Evolutionary conservation across 768 basidiomycete species (phyloP), one percentile per base, ranked within the genome.

Genomic region (Trametopsis cervina): DNA sequence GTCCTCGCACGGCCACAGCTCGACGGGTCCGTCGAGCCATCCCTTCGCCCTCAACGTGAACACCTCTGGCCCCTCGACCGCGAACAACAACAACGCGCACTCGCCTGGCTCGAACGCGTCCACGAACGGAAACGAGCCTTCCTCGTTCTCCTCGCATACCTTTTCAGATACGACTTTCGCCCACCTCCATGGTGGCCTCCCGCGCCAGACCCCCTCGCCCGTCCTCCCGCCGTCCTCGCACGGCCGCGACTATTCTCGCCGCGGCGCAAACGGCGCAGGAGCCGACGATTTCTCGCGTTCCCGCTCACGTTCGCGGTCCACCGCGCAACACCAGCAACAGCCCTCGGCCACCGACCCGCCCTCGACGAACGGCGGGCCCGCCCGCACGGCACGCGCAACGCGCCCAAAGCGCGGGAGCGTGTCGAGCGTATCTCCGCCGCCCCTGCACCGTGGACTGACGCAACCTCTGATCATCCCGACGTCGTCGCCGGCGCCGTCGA

Each of bases 381-480:
- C 76, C 13, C 68, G 82, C 15, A 59, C 64, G 38, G 78, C 76
- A 15, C 68, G 82, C 13, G 59, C 64, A 36, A 57, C 63, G 21
- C 60, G 72, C 42, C 60, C 76, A 17, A 71, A 84, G 50, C 68
- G 84, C 47, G 77, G 77, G 49, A 78, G 77, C 52, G 69, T 86
- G 40, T 77, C 75, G 51, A 74, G 78, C 11, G 78, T 72, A 39
- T 74, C 62, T 50, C 83, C 74, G 43, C 81, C 77, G 35, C 69
- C 69, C 41, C 63, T 63, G 40, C 60, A 62, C 44, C 60, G 57
- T 47, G 38, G 63, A 2, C 69, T 77, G 18, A 81, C 83, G 0
- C 80, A 82, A 54, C 83, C 83, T 9, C 87, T 89, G 60, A 68
- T 85, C 42, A 88, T 88, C 55, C 86, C 83, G 5, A 65, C 72